phyloP scores from a whole-genome alignment of 257 asterid species.

The Fraxinus cuspidata region DNA sequence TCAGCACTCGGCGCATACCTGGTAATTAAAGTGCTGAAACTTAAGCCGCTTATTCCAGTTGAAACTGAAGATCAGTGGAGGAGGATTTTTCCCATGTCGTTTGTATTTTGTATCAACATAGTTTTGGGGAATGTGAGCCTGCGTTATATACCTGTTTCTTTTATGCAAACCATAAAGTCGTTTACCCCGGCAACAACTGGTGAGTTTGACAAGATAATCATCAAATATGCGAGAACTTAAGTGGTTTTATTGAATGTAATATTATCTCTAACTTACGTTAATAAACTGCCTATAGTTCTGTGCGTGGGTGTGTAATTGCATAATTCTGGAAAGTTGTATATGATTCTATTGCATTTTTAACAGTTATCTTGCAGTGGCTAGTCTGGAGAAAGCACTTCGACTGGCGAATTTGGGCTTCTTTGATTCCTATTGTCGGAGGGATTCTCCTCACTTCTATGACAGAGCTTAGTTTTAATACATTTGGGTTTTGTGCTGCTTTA shows the following conservation, averaged over 20 bases:
- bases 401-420: slow-evolving; percentile 47
- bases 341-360: slow-evolving; percentile 16
- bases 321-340: too few relatives aligned
- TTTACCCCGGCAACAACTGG: slow-evolving; percentile 60
- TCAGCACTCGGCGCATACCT: slow-evolving; percentile 44
- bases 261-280: neutral
- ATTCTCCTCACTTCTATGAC: slow-evolving; percentile 53
- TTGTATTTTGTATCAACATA: slow-evolving; percentile 51
- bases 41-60: slow-evolving; percentile 31
- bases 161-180: slow-evolving; percentile 56
- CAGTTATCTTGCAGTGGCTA: slow-evolving; percentile 53
- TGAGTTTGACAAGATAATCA: slow-evolving; percentile 17
- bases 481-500: slow-evolving; percentile 54
- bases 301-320: neutral
- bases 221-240: neutral
- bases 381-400: slow-evolving; percentile 47
- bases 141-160: slow-evolving; percentile 52
- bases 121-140: slow-evolving; percentile 50
- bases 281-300: neutral
- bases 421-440: slow-evolving; percentile 56
- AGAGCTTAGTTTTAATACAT: slow-evolving; percentile 43
- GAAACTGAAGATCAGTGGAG: slow-evolving; percentile 52
- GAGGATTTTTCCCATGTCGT: slow-evolving; percentile 55
- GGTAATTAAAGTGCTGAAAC: slow-evolving; percentile 1
- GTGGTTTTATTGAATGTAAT: neutral